A percentile compares a stretch with the other conserved stretches of the same genome.
Evolutionary conservation across 2,329 filamentous ascomycete species (phyloP).

Genomic region (Macrophomina tecta): DNA sequence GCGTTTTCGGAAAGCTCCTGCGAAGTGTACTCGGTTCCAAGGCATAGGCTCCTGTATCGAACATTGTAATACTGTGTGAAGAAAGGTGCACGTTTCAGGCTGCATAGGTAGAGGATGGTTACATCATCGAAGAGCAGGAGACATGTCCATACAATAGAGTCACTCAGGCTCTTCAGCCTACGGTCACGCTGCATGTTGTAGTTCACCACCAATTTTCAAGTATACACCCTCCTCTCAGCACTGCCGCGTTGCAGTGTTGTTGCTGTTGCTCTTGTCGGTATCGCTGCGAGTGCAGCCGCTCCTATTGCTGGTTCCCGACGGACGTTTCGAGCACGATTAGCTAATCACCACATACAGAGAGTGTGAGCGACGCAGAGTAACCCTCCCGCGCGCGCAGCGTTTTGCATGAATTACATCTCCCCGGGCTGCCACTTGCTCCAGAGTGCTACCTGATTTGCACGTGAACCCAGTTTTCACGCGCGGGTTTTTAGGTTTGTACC

Average conservation of each 20-base stretch:
- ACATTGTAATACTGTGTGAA: background rate
- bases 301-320: too few species aligned
- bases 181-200: background rate
- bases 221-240: background rate
- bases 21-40: conserved; percentile 28
- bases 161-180: background rate
- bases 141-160: background rate
- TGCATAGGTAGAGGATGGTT: background rate
- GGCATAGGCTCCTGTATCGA: background rate
- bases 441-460: too few species aligned
- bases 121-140: background rate
- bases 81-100: background rate
- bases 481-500: too few species aligned
- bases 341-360: too few species aligned
- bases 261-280: background rate
- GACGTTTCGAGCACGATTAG: too few species aligned
- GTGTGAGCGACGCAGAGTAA: too few species aligned
- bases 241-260: background rate
- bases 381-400: too few species aligned
- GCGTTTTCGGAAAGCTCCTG: conserved; percentile 40
- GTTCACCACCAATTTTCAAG: background rate
- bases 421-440: too few species aligned
- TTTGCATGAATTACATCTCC: too few species aligned
- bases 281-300: too few species aligned
- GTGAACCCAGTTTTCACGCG: too few species aligned